These are phyloP conservation scores for Leccinum subfulvum DNA, from an alignment of 1,284 basidiomycete species.

Conservation along the genomic window DNA sequence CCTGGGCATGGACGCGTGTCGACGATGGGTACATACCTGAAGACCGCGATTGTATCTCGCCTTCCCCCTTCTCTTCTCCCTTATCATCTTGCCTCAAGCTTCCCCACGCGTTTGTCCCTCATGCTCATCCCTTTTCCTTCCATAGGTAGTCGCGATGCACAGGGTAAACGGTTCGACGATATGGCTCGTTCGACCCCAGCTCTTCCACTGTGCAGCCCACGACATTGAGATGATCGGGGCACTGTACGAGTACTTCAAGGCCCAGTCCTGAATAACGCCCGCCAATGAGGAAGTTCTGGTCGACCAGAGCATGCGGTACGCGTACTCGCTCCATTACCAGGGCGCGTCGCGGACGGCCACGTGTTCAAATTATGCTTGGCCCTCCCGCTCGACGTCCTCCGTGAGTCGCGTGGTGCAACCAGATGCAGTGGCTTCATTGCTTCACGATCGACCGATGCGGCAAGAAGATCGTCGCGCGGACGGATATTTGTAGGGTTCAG, in stretches of 20 bases:
- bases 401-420: conserved; percentile 3
- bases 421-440: conserved; percentile 29
- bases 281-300: conserved; percentile 18
- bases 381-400: too few species aligned
- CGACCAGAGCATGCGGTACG: conserved; percentile 33
- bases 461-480: conserved; percentile 22
- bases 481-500: conserved; percentile 1
- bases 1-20: too few species aligned
- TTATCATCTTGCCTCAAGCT: too few species aligned
- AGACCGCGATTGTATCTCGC: too few species aligned
- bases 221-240: conserved; percentile 41
- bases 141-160: conserved; percentile 38
- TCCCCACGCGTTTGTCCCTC: not conserved
- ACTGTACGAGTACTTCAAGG: conserved; percentile 36
- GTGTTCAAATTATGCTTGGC: conserved; percentile 1
- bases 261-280: conserved; percentile 32
- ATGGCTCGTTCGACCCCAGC: conserved; percentile 38
- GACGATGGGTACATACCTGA: too few species aligned
- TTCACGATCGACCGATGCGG: conserved; percentile 17
- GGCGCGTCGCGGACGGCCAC: conserved; percentile 23
- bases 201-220: conserved; percentile 42
- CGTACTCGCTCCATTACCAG: conserved; percentile 27
- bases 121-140: not conserved
- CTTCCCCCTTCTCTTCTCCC: too few species aligned
- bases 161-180: conserved; percentile 28